phyloP scores from a whole-genome alignment of 148 eudicot genomes.

The Rhododendron simsii region DNA sequence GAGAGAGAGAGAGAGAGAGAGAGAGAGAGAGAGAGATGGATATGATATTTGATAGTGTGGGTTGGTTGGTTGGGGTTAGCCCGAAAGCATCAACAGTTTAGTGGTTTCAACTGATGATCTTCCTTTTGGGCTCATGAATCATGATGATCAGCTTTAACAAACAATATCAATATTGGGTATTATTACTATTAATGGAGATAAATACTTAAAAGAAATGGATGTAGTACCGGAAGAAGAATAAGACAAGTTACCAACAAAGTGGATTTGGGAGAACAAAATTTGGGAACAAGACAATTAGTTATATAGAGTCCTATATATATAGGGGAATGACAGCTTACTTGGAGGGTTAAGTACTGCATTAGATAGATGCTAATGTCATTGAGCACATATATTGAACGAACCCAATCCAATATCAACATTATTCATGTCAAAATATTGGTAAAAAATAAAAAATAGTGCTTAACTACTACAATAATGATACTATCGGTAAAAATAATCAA shows the following conservation, averaged over 20 bases:
- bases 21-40: not conserved
- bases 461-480: not conserved
- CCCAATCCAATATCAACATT: not conserved
- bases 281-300: too few species aligned
- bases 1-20: not conserved
- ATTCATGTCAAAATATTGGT: not conserved
- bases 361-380: not conserved
- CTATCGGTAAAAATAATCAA: too few species aligned
- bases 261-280: too few species aligned
- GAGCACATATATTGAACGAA: not conserved
- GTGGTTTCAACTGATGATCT: not conserved
- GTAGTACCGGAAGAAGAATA: not conserved
- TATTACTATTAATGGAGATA: not conserved
- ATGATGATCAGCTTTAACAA: not conserved
- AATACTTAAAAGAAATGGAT: not conserved
- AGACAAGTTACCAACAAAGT: not conserved
- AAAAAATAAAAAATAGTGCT: too few species aligned
- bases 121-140: not conserved
- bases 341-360: not conserved
- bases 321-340: not conserved
- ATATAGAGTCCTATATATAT: too few species aligned
- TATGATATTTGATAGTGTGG: not conserved
- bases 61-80: conserved; percentile 1
- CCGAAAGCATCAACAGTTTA: not conserved
- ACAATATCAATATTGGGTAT: not conserved